Evolutionary conservation across 139 green algal species (phyloP).

Genomic region (Haematococcus sp.): DNA sequence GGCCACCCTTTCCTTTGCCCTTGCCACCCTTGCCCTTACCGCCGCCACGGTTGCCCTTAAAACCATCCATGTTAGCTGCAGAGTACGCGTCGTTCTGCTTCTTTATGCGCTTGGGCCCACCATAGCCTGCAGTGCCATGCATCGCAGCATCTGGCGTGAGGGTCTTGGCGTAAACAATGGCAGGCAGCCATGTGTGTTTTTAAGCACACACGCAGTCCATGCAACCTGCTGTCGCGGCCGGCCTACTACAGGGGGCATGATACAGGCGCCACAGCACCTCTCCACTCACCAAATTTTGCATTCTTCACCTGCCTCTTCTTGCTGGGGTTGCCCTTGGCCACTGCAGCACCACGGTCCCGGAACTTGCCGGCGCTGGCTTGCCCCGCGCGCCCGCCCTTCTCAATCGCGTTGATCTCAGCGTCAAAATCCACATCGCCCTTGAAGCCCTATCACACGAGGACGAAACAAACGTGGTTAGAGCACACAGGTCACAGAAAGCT

Average conservation of each 20-base stretch:
- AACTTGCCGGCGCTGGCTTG: conserved; percentile 22
- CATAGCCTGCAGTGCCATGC: conserved; percentile 66
- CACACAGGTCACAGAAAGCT: neutral
- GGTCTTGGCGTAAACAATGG: no score
- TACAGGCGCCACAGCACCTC: no score
- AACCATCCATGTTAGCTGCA: conserved; percentile 75
- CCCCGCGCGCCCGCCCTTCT: neutral
- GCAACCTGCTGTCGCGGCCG: neutral
- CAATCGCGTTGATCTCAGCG: conserved; percentile 49
- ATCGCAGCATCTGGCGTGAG: neutral
- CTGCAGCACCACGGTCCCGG: conserved; percentile 9
- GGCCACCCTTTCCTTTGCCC: neutral
- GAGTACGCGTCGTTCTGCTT: conserved; percentile 92
- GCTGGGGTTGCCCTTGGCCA: conserved; percentile 15
- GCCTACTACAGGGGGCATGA: neutral
- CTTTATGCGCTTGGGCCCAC: conserved; percentile 72
- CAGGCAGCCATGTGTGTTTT: neutral
- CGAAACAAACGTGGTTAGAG: neutral
- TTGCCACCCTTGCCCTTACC: conserved; percentile 8
- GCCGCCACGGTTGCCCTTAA: conserved; percentile 23
- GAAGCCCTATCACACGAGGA: conserved; percentile 36
- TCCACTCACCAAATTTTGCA: conserved; percentile 66
- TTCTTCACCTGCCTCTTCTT: conserved; percentile 62
- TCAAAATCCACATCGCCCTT: conserved; percentile 79
- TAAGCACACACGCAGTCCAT: neutral